Evolutionary conservation across 345 rosid species (phyloP), one percentile per base, ranked within the genome.

Genomic region (Lepidium didymum): DNA sequence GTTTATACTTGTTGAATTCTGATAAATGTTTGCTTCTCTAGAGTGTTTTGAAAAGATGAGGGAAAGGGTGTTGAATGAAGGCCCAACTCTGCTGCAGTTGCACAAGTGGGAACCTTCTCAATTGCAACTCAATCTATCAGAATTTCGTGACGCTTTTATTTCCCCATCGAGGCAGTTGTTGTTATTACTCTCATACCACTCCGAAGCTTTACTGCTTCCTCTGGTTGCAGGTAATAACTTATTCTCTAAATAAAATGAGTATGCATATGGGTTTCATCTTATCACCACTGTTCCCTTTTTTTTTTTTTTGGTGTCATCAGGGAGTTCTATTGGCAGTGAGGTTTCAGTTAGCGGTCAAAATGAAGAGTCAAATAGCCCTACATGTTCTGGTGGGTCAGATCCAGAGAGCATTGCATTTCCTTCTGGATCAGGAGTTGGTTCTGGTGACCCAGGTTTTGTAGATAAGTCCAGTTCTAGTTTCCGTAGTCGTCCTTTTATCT

Each of bases 141-240:
- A 94, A 62, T 94, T 80, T 78, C 89, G 85, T 5, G 95, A 91
- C 70, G 99, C 87, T 72, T 91, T 87, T 76, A 81, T 94, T 31
- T 94, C 99, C 64, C 99, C 99, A 3, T 79, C 93, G 57, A 89
- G 87, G 79, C 83, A 86, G 70, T 79, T 77, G 54, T 43, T 91
- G 56, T 71, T 84, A 55, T 42, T 91, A 73, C 93, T 84, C 38
- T 94, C 97, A 0, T 69, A 85, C 76, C 84, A 91, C 38, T 78
- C 81, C 27, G 87, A 89, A 74, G 93, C 91, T 50, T 63, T 87
- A 55, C 70, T 94, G 62, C 83, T 94, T 65, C 99, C 97, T 60
- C 81, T 94, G 68, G 56, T 56, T 70, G 60, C 77, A 58, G 96
- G 96, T 87, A 64, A 79, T 56, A 25, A 68, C 61, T 72, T 37